Conservation (phyloP, 1,284 basidiomycete species). For the Rhodotorula sp. region DNA sequence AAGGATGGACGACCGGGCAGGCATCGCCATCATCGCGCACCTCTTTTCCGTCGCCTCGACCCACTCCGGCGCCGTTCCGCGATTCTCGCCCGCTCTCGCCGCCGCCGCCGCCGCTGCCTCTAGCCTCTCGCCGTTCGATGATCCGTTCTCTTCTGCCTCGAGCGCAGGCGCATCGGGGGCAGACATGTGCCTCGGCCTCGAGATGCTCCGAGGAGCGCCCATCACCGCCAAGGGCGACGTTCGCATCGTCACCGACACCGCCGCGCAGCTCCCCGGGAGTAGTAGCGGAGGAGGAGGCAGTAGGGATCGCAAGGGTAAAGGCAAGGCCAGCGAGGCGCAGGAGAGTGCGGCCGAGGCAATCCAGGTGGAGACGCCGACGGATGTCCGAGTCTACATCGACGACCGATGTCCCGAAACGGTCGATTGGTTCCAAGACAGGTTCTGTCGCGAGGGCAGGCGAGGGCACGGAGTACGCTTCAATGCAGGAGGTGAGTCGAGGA, state of each 20-base stretch:
- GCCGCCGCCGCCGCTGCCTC: not conserved
- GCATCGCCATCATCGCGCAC: slow-evolving; percentile 39
- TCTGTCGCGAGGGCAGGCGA: slow-evolving; percentile 27
- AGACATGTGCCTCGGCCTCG: slow-evolving; percentile 40
- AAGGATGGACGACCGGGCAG: slow-evolving; percentile 1
- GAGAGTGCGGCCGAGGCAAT: slow-evolving; percentile 1
- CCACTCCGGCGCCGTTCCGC: not conserved
- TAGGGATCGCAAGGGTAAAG: not conserved
- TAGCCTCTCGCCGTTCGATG: slow-evolving; percentile 36
- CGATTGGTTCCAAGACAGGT: slow-evolving; percentile 36
- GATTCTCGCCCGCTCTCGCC: slow-evolving; percentile 3
- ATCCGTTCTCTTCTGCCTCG: slow-evolving; percentile 34
- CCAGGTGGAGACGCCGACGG: slow-evolving; percentile 38
- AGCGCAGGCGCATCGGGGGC: slow-evolving; percentile 16
- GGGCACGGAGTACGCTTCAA: slow-evolving; percentile 26
- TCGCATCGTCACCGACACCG: not conserved
- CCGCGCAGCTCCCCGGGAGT: not conserved
- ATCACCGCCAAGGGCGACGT: slow-evolving; percentile 10
- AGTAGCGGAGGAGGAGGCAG: not conserved
- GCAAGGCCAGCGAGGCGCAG: not conserved
- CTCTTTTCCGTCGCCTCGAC: slow-evolving; percentile 32
- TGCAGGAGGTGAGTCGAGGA: slow-evolving; percentile 21
- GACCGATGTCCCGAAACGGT: slow-evolving; percentile 33
- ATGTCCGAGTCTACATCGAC: slow-evolving; percentile 38
- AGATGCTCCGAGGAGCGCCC: slow-evolving; percentile 35